These are phyloP conservation scores for Onygenales sp. DNA, from an alignment of 2,329 filamentous ascomycete species.

Conservation along the genomic window DNA sequence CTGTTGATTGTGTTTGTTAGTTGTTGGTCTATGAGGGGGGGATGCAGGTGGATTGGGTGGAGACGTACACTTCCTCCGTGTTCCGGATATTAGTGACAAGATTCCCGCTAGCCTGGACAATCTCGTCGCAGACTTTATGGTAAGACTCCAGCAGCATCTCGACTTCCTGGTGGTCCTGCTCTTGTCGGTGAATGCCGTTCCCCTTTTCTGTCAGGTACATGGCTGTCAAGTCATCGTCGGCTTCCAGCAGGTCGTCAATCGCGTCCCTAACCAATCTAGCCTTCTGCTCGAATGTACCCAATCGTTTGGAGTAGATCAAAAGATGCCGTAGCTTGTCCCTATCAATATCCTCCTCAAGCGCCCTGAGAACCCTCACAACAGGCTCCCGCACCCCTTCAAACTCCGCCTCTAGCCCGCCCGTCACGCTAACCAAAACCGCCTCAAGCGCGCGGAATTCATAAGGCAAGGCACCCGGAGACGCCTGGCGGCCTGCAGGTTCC, in stretches of 20 bases:
- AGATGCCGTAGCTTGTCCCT: slow-evolving; percentile 84
- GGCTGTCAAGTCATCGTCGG: slow-evolving; percentile 83
- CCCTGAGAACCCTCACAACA: slow-evolving; percentile 76
- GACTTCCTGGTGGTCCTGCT: slow-evolving; percentile 89
- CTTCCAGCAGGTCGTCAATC: slow-evolving; percentile 89
- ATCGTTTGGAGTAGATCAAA: slow-evolving; percentile 86
- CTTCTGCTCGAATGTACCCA: slow-evolving; percentile 96
- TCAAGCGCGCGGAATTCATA: slow-evolving; percentile 96
- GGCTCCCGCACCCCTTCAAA: slow-evolving; percentile 91
- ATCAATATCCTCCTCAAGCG: slow-evolving; percentile 94
- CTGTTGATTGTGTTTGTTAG: slow-evolving; percentile 36
- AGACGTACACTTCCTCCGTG: slow-evolving; percentile 87
- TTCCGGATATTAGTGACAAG: slow-evolving; percentile 91
- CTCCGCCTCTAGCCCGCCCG: slow-evolving; percentile 81
- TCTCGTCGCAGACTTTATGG: slow-evolving; percentile 95
- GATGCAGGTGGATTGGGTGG: too few species aligned
- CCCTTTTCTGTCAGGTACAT: slow-evolving; percentile 95
- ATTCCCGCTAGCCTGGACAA: slow-evolving; percentile 89
- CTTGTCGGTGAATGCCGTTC: slow-evolving; percentile 59
- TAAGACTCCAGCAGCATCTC: slow-evolving; percentile 97
- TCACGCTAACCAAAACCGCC: slow-evolving; percentile 89
- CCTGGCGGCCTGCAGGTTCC: slow-evolving; percentile 36
- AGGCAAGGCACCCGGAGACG: slow-evolving; percentile 53
- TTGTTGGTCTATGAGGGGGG: not conserved
- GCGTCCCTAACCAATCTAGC: slow-evolving; percentile 87